Evolutionary conservation across 306 rosid genomes (phyloP).

Genomic region (Alnus glutinosa): DNA sequence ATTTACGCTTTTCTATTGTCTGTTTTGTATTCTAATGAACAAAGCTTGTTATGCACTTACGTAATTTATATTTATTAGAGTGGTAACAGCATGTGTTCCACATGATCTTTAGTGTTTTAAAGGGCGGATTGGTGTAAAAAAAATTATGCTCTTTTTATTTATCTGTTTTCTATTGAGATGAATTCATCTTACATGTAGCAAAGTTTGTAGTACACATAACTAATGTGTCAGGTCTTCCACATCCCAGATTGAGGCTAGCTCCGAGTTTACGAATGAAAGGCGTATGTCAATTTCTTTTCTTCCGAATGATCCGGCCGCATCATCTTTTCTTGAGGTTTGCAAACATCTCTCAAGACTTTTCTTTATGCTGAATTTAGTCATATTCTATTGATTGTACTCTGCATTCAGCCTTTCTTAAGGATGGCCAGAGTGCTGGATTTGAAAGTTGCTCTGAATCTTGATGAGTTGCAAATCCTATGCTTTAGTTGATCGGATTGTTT

Average conservation of each 20-base stretch:
- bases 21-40: too few relatives aligned
- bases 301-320: constrained; percentile 65
- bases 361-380: constrained; percentile 18
- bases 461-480: not conserved
- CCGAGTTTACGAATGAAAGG: constrained; percentile 66
- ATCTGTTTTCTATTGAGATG: not conserved
- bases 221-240: constrained; percentile 33
- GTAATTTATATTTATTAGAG: constrained; percentile 17
- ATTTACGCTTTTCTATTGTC: not conserved
- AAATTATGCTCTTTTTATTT: not conserved
- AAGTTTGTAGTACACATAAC: constrained; percentile 23
- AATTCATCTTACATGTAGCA: constrained; percentile 4
- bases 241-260: constrained; percentile 68
- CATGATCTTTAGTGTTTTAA: constrained; percentile 9
- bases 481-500: not conserved
- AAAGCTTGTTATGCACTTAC: not conserved
- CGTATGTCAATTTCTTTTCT: constrained; percentile 65
- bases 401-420: not conserved
- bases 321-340: constrained; percentile 77
- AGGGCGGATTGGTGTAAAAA: not conserved
- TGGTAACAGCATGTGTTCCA: constrained; percentile 12
- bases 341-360: not conserved
- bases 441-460: not conserved
- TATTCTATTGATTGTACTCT: not conserved
- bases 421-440: not conserved